Evolutionary conservation across 495 filamentous ascomycete species (phyloP), one percentile per base, ranked within the genome.

Genomic region (Jackrogersella multiformis): DNA sequence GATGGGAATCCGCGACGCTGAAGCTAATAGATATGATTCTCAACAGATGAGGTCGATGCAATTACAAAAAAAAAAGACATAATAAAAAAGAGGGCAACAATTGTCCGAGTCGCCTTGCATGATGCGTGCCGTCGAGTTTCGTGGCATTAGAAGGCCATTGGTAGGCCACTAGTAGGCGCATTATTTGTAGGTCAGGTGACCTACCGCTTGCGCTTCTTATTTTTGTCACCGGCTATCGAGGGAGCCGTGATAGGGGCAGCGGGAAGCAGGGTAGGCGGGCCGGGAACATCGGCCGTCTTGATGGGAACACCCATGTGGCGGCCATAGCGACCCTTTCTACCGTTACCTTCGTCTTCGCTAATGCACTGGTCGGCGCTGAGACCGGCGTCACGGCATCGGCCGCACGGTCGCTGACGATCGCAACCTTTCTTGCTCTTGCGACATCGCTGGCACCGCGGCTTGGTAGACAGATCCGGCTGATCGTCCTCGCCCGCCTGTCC

Each of bases 391-490:
- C 92, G 92, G 87, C 95, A 99, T 62, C 95, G 86, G 35, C 92
- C 91, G 73, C 95, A 99, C 9, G 95, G 95, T 38, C 95, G 88
- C 73, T 97, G 93, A 55, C 95, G 89, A 81, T 99, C 96, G 74
- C 95, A 99, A 5, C 95, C 95, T 79, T 99, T 99, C 85, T 99
- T 99, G 76, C 94, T 97, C 86, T 98, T 98, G 64, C 95, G 89
- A 82, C 95, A 99, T 44, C 95, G 91, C 75, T 98, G 95, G 83
- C 95, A 99, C 67, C 95, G 94, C 26, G 95, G 95, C 79, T 97
- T 97, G 35, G 90, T 92, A 1, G 92, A 96, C 16, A 97, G 80
- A 66, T 97, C 93, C 48, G 96, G 92, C 41, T 96, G 92, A 63
- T 97, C 95, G 4, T 87, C 87, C 45, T 87, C 90, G 48, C 93